These are phyloP conservation scores for Zopfochytrium polystomum DNA, from an alignment of 371 early-diverging fungal genomes.

Conservation along the genomic window DNA sequence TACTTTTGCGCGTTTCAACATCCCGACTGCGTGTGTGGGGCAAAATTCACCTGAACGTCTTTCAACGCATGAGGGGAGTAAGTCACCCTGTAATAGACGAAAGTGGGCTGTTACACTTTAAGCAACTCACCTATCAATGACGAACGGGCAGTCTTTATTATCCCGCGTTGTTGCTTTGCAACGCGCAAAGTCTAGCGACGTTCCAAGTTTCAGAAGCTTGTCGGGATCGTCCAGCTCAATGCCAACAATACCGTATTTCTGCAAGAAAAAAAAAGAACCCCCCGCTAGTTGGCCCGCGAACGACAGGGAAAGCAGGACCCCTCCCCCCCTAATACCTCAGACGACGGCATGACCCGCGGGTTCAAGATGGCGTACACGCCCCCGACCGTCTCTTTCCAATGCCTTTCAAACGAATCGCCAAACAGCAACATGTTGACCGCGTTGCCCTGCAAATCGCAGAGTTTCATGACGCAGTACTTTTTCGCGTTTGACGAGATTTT, in stretches of 20 bases:
- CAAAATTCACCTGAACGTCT: slow-evolving; percentile 33
- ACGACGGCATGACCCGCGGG: slow-evolving; percentile 34
- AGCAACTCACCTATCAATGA: slow-evolving; percentile 27
- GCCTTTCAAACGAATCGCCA: slow-evolving; percentile 24
- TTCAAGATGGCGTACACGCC: slow-evolving; percentile 43
- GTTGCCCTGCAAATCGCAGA: slow-evolving; percentile 36
- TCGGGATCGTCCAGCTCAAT: slow-evolving; percentile 33
- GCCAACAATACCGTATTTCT: slow-evolving; percentile 26
- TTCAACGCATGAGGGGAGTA: background rate
- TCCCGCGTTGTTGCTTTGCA: slow-evolving; percentile 30
- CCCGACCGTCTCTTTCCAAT: slow-evolving; percentile 28
- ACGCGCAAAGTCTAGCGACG: slow-evolving; percentile 27
- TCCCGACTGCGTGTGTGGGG: slow-evolving; percentile 25
- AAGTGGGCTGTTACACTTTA: background rate
- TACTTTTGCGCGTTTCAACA: too few relatives aligned
- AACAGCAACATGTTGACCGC: slow-evolving; percentile 33
- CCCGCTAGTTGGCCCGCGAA: background rate
- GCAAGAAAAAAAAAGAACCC: background rate
- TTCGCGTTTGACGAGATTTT: slow-evolving; percentile 24
- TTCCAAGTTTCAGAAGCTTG: slow-evolving; percentile 41
- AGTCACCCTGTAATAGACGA: background rate
- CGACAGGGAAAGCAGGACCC: background rate
- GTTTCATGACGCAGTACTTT: slow-evolving; percentile 27
- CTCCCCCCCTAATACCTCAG: slow-evolving; percentile 26
- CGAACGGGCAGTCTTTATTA: slow-evolving; percentile 18